Conservation (phyloP, 2,329 filamentous ascomycete species). For the Chalaropsis thielavioides region DNA sequence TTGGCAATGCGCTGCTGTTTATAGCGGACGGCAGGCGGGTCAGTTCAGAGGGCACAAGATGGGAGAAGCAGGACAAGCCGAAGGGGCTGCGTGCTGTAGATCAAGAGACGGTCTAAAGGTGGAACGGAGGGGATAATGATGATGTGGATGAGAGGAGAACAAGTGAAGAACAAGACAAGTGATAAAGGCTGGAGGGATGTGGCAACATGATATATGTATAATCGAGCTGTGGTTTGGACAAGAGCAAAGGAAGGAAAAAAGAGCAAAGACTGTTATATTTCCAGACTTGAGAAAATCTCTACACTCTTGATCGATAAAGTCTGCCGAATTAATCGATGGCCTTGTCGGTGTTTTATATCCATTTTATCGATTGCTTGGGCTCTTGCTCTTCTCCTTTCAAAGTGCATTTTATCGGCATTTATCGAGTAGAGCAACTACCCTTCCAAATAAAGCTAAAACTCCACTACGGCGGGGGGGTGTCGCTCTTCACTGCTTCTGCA, state of each 20-base stretch:
- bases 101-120: background rate
- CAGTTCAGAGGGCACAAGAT: background rate
- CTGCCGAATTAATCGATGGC: background rate
- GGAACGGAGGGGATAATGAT: background rate
- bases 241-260: background rate
- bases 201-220: slow-evolving; percentile 9
- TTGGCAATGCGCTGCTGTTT: background rate
- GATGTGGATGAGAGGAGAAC: background rate
- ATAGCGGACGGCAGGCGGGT: background rate
- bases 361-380: too few species aligned
- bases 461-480: too few species aligned
- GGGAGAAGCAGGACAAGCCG: background rate
- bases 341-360: background rate
- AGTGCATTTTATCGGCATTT: too few species aligned
- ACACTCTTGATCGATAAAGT: background rate
- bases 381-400: too few species aligned
- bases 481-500: too few species aligned
- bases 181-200: background rate
- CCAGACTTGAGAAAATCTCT: background rate
- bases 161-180: background rate
- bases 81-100: background rate
- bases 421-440: too few species aligned
- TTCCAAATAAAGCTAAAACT: too few species aligned
- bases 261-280: background rate
- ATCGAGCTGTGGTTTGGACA: background rate